Evolutionary conservation across 768 basidiomycete species (phyloP).

Genomic region (Sutorius australiensis): DNA sequence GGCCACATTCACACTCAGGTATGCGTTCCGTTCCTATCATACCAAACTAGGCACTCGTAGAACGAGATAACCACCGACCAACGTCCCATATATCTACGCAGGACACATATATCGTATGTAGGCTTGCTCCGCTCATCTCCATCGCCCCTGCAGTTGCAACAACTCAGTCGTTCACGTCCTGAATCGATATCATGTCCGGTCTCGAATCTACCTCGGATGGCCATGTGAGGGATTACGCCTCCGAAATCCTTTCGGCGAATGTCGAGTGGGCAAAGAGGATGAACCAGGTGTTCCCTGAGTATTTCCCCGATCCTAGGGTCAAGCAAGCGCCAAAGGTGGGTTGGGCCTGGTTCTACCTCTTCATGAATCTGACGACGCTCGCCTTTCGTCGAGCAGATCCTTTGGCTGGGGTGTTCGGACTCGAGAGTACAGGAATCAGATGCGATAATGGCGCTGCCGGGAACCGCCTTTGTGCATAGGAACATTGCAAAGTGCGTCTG

Average conservation of each 20-base stretch:
- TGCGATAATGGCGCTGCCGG: constrained; percentile 63
- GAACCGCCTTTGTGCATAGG: constrained; percentile 78
- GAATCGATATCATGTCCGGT: background rate
- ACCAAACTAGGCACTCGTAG: too few species aligned
- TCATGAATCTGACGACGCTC: background rate
- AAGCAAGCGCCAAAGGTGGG: constrained; percentile 21
- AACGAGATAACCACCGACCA: background rate
- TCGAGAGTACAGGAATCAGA: constrained; percentile 82
- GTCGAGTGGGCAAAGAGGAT: constrained; percentile 18
- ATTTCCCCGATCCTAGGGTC: constrained; percentile 13
- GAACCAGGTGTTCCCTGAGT: constrained; percentile 20
- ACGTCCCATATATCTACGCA: background rate
- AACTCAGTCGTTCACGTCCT: background rate
- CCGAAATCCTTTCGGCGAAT: background rate
- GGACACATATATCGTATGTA: background rate
- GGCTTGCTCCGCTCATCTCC: background rate
- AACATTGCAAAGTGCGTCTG: constrained; percentile 78
- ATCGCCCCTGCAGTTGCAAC: background rate
- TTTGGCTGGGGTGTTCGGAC: constrained; percentile 83
- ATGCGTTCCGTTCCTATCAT: background rate
- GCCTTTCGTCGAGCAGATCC: constrained; percentile 41
- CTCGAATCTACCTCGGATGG: background rate
- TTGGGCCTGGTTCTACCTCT: background rate
- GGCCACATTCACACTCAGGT: background rate
- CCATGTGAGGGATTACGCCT: background rate